Percentiles rank a stretch among this genome's conserved stretches.
phyloP scores from a whole-genome alignment of 352 stramenopile species.

The Lagenidium giganteum region DNA sequence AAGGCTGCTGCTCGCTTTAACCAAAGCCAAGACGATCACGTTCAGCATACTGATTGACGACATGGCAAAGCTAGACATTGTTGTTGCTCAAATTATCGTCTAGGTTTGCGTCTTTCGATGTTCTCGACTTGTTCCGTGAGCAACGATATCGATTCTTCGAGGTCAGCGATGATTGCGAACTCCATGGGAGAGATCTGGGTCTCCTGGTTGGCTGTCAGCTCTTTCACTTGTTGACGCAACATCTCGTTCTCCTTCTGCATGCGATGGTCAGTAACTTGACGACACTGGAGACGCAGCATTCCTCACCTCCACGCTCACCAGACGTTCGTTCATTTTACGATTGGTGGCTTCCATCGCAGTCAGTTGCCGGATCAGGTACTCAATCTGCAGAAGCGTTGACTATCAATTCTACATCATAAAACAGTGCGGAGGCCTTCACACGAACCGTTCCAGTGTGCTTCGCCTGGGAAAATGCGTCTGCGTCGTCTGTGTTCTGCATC shows the following conservation, averaged over 20 bases:
- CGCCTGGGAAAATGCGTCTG: constrained; percentile 26
- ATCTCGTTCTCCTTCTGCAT: constrained; percentile 11
- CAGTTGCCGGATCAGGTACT: constrained; percentile 47
- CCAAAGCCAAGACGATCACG: too few species aligned
- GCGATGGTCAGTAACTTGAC: not conserved
- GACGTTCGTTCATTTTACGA: constrained; percentile 23
- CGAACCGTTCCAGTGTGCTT: constrained; percentile 35
- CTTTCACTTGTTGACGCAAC: constrained; percentile 1
- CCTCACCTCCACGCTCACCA: constrained; percentile 41
- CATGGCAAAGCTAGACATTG: too few species aligned
- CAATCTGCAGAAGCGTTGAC: constrained; percentile 26
- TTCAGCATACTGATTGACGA: too few species aligned
- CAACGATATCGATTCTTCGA: constrained; percentile 10
- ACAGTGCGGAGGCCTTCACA: constrained; percentile 15
- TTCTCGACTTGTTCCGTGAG: constrained; percentile 15
- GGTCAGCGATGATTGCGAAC: constrained; percentile 9
- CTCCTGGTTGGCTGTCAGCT: not conserved
- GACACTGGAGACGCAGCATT: not conserved
- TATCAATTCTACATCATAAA: not conserved
- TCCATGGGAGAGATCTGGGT: not conserved
- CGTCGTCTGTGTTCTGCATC: too few species aligned
- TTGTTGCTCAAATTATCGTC: not conserved
- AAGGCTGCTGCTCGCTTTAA: too few species aligned
- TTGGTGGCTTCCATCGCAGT: constrained; percentile 42
- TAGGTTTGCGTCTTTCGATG: not conserved